These are phyloP conservation scores for Candida awuae DNA, from an alignment of 805 yeast species.

Conservation along the genomic window DNA sequence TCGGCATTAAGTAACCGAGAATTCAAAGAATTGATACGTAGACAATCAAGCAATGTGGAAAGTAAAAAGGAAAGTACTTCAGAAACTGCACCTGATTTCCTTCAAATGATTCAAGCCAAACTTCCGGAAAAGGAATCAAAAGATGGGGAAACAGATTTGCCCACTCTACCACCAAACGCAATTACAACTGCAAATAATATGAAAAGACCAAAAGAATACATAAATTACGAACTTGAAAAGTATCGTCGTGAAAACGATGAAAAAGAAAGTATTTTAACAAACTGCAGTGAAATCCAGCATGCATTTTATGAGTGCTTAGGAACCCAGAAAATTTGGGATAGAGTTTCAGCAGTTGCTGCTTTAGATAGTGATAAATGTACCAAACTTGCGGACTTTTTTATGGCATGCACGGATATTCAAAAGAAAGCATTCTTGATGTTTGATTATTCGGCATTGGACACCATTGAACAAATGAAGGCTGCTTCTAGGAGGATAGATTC, in stretches of 20 bases:
- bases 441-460: constrained; percentile 25
- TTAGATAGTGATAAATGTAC: constrained; percentile 21
- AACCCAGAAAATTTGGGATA: constrained; percentile 14
- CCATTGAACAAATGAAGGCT: constrained; percentile 23
- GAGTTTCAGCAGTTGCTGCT: constrained; percentile 13
- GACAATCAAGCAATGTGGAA: constrained; percentile 10
- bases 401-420: constrained; percentile 27
- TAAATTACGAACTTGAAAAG: constrained; percentile 18
- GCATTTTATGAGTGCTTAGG: constrained; percentile 23
- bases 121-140: neutral
- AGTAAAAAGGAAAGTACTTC: constrained; percentile 3
- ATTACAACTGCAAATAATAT: constrained; percentile 5
- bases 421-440: constrained; percentile 26
- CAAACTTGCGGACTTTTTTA: constrained; percentile 23
- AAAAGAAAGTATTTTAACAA: constrained; percentile 24
- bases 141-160: neutral
- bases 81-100: constrained; percentile 2
- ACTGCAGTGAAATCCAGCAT: constrained; percentile 30
- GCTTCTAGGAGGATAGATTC: constrained; percentile 25
- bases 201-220: constrained; percentile 6
- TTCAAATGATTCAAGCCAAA: constrained; percentile 3
- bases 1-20: constrained; percentile 26
- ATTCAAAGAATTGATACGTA: constrained; percentile 21
- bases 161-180: constrained; percentile 4
- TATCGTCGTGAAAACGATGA: constrained; percentile 24